These are phyloP conservation scores for Testicularia cyperi DNA, from an alignment of 1,284 basidiomycete genomes.

Conservation along the genomic window DNA sequence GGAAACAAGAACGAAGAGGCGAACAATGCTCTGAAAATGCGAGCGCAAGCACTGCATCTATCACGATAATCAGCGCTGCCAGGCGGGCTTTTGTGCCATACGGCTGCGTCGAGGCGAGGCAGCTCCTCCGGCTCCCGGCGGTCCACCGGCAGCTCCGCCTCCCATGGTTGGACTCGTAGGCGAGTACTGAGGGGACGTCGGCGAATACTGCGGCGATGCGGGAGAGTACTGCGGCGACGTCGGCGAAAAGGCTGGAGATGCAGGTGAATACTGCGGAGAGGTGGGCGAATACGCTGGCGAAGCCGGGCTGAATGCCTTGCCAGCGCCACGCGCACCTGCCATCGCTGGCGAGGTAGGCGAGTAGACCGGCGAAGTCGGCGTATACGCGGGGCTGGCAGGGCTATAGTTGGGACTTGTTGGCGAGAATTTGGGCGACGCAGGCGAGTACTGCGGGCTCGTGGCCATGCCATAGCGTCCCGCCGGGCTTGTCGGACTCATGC, in stretches of 20 bases:
- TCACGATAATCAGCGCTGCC: constrained; percentile 39
- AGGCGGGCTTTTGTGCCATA: constrained; percentile 52
- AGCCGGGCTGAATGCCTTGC: constrained; percentile 39
- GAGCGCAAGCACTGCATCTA: too few species aligned
- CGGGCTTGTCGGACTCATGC: constrained; percentile 52
- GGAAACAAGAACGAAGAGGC: too few species aligned
- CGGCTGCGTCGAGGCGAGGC: constrained; percentile 50
- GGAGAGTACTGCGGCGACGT: constrained; percentile 67
- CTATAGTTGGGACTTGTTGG: constrained; percentile 53
- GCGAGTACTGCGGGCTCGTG: constrained; percentile 63
- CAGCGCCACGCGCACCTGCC: constrained; percentile 26
- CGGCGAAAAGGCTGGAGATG: constrained; percentile 71
- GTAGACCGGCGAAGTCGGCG: constrained; percentile 56
- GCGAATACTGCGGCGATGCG: constrained; percentile 57
- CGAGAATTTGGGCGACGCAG: constrained; percentile 45
- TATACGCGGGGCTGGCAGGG: constrained; percentile 63
- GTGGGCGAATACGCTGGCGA: constrained; percentile 55
- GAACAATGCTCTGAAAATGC: too few species aligned
- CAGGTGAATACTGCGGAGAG: constrained; percentile 53
- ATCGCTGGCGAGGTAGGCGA: constrained; percentile 39
- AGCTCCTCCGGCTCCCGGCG: constrained; percentile 34
- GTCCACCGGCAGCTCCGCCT: constrained; percentile 11
- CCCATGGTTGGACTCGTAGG: constrained; percentile 48
- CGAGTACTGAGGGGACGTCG: constrained; percentile 52
- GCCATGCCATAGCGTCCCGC: constrained; percentile 61